Base-by-base conservation (phyloP, 805 yeast genomes). In the Hanseniaspora vineae region DNA sequence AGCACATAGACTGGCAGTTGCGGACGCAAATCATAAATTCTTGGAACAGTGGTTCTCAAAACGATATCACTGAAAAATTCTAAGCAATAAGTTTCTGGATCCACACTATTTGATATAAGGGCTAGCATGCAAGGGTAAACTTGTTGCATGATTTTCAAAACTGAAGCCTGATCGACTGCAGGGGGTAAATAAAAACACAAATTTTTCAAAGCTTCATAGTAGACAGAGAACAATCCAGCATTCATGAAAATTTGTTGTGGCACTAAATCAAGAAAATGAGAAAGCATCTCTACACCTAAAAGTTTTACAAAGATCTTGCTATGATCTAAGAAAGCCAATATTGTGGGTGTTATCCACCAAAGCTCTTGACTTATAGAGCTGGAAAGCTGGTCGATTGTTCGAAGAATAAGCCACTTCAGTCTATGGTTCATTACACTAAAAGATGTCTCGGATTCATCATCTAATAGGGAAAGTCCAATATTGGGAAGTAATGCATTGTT, bases 321-420 rank as follows among this genome's bases (percentile, higher is more conserved):
- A 46, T 61, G 60, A 44, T 62, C 66, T 42, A 63, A 32, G 6
- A 62, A 42, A 46, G 61, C 61, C 20, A 62, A 47, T 12, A 63
- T 58, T 2, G 64, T 65, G 2, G 67, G 66, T 8, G 57, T 55
- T 12, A 63, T 57, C 67, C 67, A 63, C 54, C 62, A 52, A 18
- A 63, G 39, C 49, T 62, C 57, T 2, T 56, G 42, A 4, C 64
- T 57, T 1, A 63, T 45, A n/a, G 56, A 50, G 20, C 46, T 46
- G 23, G 50, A 49, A 15, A 46, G 43, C 29, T 61, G 29, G 49
- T 54, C 46, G 10, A 40, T 19, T 40, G 20, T 14, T 11, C 12
- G 13, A 6, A 40, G 9, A 5, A 40, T 12, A 4, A 40, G 40
- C 17, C 17, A 11, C n/a, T 10, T 6, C 40, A 37, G 6, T 17